Evolutionary conservation across 2,329 filamentous ascomycete species (phyloP), one percentile per base, ranked within the genome.

Genomic region (Boeremia exigua): DNA sequence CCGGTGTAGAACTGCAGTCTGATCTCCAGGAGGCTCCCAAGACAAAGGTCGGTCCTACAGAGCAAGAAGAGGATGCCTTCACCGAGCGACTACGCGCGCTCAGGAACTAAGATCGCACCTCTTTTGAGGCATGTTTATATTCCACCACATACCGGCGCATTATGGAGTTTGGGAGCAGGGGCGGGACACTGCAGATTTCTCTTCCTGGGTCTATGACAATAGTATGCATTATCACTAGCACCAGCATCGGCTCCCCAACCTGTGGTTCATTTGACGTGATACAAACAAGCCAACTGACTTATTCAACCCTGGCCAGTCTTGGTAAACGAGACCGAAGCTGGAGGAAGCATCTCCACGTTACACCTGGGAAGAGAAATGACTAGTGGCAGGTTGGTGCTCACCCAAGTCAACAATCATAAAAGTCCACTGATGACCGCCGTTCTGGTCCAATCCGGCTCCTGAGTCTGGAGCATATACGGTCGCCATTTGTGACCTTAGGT

Each of bases 61-160:
- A 90, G 56, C 89, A 92, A 71, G 87, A 91, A 73, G 90, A 94
- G 75, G 90, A 94, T 71, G 88, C 86, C 27, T 79, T 94, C 63
- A 82, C 82, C 3, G 83, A 86, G 76, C 76, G 83, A 54, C 74
- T 86, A 67, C 77, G 83, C 54, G 83, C 83, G 23, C 68, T 86
- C 71, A 78, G 83, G 68, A 80, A 77, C 45, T 75, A 60, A 47
- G 14, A 19, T 36, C 2, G 11, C 4, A 19, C 5, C 15, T 10
- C 6, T 11, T 12, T 11, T 8, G 8, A n/a, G 6, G 10, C 38
- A 3, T 12, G 6, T 1, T 30, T 42, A 9, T 14, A 15, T 36
- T 27, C 25, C 23, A 42, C 27, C 7, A 25, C 30, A 45, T 34
- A 48, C 30, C 29, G 54, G 54, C 48, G 54, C 39, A 53, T 15